phyloP scores from a whole-genome alignment of 257 asterid genomes.

The Salvia splendens region DNA sequence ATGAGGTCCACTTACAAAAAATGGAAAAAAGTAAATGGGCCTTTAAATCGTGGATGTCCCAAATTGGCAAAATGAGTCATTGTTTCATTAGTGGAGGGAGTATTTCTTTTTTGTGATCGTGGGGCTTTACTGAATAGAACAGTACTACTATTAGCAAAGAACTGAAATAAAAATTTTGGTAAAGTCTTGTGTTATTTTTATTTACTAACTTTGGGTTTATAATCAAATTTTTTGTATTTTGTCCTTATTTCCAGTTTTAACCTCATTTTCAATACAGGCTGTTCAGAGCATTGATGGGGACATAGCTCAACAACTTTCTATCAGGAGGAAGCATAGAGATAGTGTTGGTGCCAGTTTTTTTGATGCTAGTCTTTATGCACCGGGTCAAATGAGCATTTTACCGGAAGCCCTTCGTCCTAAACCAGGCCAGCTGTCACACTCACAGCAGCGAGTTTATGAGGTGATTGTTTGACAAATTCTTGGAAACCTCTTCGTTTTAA shows the following conservation, averaged over 20 bases:
- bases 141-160: neutral
- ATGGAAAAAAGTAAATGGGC: too few relatives aligned
- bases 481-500: too few relatives aligned
- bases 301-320: conserved; percentile 71
- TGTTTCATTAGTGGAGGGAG: neutral
- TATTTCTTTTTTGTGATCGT: neutral
- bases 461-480: conserved; percentile 40
- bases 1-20: too few relatives aligned
- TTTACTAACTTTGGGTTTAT: neutral
- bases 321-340: conserved; percentile 83
- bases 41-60: too few relatives aligned
- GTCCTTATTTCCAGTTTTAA: conserved; percentile 14
- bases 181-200: neutral
- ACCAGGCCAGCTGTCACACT: conserved; percentile 86
- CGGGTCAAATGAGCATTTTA: conserved; percentile 69
- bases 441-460: conserved; percentile 98
- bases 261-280: conserved; percentile 52
- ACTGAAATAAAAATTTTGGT: conserved; percentile 6
- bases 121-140: neutral
- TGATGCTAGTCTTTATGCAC: conserved; percentile 69
- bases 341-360: conserved; percentile 67
- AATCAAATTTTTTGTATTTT: neutral
- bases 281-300: conserved; percentile 91
- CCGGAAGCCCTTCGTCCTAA: conserved; percentile 98
- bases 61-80: too few relatives aligned